phyloP scores from a whole-genome alignment of 129 eudicot genomes.

The Lactuca sativa region DNA sequence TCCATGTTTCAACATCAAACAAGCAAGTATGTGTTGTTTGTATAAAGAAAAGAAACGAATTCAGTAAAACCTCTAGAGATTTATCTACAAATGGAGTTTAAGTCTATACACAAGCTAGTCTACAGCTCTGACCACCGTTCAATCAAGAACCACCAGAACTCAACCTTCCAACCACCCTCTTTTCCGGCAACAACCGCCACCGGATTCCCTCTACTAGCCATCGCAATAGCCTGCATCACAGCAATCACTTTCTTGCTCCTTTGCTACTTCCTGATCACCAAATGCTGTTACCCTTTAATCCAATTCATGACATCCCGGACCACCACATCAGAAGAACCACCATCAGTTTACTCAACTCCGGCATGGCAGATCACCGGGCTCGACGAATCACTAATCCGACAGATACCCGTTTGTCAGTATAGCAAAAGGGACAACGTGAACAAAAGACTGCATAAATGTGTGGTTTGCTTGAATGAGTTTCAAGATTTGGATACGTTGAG shows the following conservation, averaged over 20 bases:
- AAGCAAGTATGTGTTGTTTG: constrained; percentile 10
- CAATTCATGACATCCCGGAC: constrained; percentile 46
- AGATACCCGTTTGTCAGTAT: constrained; percentile 68
- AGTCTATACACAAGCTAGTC: constrained; percentile 27
- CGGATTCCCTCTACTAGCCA: constrained; percentile 70
- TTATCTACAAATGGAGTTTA: constrained; percentile 35
- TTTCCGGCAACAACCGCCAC: constrained; percentile 38
- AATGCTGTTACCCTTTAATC: constrained; percentile 68
- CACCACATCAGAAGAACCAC: constrained; percentile 38
- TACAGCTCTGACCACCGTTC: constrained; percentile 31
- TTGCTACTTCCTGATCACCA: constrained; percentile 68
- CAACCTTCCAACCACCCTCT: constrained; percentile 32
- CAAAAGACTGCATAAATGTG: constrained; percentile 52
- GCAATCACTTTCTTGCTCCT: constrained; percentile 59
- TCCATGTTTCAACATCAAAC: constrained; percentile 21
- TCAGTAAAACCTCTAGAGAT: constrained; percentile 3
- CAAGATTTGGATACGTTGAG: constrained; percentile 69
- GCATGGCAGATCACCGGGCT: constrained; percentile 70
- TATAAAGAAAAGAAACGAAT: neutral
- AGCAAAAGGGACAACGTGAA: constrained; percentile 29
- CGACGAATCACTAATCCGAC: constrained; percentile 60
- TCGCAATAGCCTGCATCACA: constrained; percentile 58
- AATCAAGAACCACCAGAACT: constrained; percentile 44
- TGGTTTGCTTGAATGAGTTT: constrained; percentile 83
- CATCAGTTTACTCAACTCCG: constrained; percentile 60